phyloP scores from a whole-genome alignment of 148 eudicot genomes.

The Nepenthes gracilis region DNA sequence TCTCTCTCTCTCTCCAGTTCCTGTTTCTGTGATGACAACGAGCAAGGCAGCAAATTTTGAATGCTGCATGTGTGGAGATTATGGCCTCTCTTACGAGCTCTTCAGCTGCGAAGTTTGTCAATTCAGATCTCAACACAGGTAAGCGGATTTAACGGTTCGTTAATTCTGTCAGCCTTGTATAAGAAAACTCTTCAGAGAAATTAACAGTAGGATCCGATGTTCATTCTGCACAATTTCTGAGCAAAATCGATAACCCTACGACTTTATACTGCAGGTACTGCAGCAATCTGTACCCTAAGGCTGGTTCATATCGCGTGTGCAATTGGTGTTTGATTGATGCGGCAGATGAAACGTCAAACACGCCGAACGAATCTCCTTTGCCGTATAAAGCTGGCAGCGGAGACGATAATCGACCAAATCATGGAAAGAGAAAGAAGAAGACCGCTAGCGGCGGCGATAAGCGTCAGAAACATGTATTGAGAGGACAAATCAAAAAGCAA shows the following conservation, averaged over 20 bases:
- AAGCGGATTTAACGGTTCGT: background rate
- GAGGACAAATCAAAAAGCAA: too few relatives aligned
- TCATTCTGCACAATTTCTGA: background rate
- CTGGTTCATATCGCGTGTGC: slow-evolving; percentile 54
- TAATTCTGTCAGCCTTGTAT: background rate
- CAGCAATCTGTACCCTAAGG: slow-evolving; percentile 66
- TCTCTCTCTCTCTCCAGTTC: slow-evolving; percentile 3
- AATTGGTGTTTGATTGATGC: slow-evolving; percentile 53
- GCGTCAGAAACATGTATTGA: too few relatives aligned
- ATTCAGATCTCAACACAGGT: slow-evolving; percentile 82
- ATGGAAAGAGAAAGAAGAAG: too few relatives aligned
- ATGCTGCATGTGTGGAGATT: slow-evolving; percentile 86
- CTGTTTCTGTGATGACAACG: slow-evolving; percentile 1
- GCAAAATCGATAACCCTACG: too few relatives aligned
- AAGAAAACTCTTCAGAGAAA: background rate
- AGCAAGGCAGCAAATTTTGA: slow-evolving; percentile 10
- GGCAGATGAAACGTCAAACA: too few relatives aligned
- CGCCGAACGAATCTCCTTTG: too few relatives aligned
- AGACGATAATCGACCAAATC: too few relatives aligned
- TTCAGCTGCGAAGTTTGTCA: slow-evolving; percentile 62
- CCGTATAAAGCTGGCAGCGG: too few relatives aligned
- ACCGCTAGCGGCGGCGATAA: too few relatives aligned
- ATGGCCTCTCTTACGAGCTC: slow-evolving; percentile 53
- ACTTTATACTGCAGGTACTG: slow-evolving; percentile 44
- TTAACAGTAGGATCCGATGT: background rate